A percentile compares a stretch with the other conserved stretches of the same genome.
Evolutionary conservation across 768 basidiomycete genomes (phyloP).

Genomic region (Leccinum pellstonianum): DNA sequence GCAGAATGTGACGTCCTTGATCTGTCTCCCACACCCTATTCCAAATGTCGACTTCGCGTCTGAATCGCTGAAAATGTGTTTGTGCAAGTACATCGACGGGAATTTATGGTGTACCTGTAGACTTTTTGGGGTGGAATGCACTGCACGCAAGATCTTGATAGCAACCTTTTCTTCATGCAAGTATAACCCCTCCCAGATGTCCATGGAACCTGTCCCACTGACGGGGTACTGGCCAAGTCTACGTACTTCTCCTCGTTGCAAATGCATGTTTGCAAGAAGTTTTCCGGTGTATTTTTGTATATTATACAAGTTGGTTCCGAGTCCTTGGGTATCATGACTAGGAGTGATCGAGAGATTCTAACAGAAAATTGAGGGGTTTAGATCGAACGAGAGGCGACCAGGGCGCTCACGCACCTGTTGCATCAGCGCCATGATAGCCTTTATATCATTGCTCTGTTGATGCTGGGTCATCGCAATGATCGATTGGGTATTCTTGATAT

Average conservation of each 20-base stretch:
- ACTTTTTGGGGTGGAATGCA: conserved; percentile 46
- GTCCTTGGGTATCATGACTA: conserved; percentile 36
- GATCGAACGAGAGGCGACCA: background rate
- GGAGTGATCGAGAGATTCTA: conserved; percentile 24
- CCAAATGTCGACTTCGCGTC: conserved; percentile 56
- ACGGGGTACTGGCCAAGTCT: conserved; percentile 49
- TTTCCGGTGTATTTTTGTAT: conserved; percentile 46
- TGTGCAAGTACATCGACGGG: conserved; percentile 2
- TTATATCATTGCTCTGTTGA: conserved; percentile 37
- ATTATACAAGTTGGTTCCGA: conserved; percentile 49
- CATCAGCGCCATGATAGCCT: conserved; percentile 47
- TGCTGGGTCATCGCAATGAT: conserved; percentile 35
- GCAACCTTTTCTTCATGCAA: conserved; percentile 54
- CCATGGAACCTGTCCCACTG: conserved; percentile 51
- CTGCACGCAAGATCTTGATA: conserved; percentile 54
- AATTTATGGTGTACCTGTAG: conserved; percentile 33
- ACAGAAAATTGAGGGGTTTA: conserved; percentile 16
- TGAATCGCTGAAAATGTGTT: conserved; percentile 42
- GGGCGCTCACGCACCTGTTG: conserved; percentile 39
- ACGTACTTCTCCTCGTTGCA: conserved; percentile 52
- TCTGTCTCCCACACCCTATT: conserved; percentile 51
- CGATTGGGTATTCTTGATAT: conserved; percentile 41
- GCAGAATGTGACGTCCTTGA: conserved; percentile 50
- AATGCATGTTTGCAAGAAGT: conserved; percentile 49
- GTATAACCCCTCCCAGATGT: conserved; percentile 56